Percentiles rank a stretch among this genome's conserved stretches.
Evolutionary conservation across 305 asterid species (phyloP).

Genomic region (Caryopteris hybrid): DNA sequence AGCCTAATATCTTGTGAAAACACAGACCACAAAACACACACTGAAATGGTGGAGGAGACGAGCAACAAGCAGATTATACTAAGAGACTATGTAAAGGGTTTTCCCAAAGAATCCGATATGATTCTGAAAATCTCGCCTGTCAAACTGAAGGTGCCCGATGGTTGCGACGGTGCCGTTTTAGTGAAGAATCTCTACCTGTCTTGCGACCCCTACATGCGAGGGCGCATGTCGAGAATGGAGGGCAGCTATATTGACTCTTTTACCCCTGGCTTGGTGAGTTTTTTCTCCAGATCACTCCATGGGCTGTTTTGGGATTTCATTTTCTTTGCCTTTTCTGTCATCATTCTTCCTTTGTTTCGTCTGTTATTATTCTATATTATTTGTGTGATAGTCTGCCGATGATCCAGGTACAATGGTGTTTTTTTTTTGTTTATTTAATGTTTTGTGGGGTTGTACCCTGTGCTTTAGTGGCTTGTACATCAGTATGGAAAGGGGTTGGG

Average conservation of each 20-base stretch:
- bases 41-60: slow-evolving; percentile 25
- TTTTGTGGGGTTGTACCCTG: no score
- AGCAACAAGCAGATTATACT: slow-evolving; percentile 37
- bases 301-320: background rate
- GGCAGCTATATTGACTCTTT: slow-evolving; percentile 19
- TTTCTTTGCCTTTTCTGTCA: background rate
- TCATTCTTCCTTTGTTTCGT: background rate
- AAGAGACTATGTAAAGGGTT: slow-evolving; percentile 38
- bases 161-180: slow-evolving; percentile 33
- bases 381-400: no score
- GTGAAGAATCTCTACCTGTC: slow-evolving; percentile 63
- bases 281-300: background rate
- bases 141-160: slow-evolving; percentile 31
- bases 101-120: slow-evolving; percentile 53
- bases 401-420: no score
- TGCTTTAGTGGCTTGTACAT: no score
- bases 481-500: no score
- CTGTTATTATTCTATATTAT: no score
- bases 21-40: background rate
- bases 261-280: slow-evolving; percentile 25
- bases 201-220: slow-evolving; percentile 29
- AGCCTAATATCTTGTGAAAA: no score
- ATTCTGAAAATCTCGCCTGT: slow-evolving; percentile 15
- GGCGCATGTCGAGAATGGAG: slow-evolving; percentile 19
- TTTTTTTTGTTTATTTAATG: no score